phyloP scores from a whole-genome alignment of 768 basidiomycete species.

The Postia placenta region DNA sequence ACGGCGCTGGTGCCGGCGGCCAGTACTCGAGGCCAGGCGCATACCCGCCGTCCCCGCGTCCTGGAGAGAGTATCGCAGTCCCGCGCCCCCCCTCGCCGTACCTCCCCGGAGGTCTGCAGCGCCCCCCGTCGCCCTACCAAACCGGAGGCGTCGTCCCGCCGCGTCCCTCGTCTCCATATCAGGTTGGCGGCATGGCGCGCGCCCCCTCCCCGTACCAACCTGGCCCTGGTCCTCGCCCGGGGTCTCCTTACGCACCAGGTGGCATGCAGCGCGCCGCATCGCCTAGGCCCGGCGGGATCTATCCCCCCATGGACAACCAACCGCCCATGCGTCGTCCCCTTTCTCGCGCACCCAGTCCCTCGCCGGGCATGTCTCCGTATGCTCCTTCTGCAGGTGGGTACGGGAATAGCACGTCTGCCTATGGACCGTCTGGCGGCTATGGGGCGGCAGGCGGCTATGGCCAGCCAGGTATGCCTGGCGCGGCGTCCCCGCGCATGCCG shows the following conservation, averaged over 20 bases:
- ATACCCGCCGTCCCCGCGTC: slow-evolving; percentile 16
- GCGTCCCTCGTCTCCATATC: slow-evolving; percentile 17
- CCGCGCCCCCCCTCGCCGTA: slow-evolving; percentile 17
- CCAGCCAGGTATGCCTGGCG: slow-evolving; percentile 7
- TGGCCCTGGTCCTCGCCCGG: slow-evolving; percentile 22
- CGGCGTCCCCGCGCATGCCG: slow-evolving; percentile 13
- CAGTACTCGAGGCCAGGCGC: background rate
- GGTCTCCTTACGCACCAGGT: slow-evolving; percentile 27
- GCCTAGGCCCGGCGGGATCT: slow-evolving; percentile 29
- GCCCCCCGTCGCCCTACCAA: slow-evolving; percentile 12
- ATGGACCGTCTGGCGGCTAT: slow-evolving; percentile 9
- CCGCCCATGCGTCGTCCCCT: slow-evolving; percentile 25
- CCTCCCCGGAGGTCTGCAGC: slow-evolving; percentile 10
- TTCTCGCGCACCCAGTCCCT: slow-evolving; percentile 12
- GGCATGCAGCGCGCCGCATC: slow-evolving; percentile 18
- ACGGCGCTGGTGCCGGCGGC: background rate
- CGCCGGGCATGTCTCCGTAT: slow-evolving; percentile 10
- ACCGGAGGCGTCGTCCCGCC: slow-evolving; percentile 1
- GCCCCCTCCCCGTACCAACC: slow-evolving; percentile 17
- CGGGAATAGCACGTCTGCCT: background rate
- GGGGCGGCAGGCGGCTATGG: slow-evolving; percentile 7
- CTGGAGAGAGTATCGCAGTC: slow-evolving; percentile 9
- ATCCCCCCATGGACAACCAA: slow-evolving; percentile 44
- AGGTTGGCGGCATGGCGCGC: slow-evolving; percentile 11
- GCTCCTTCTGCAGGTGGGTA: slow-evolving; percentile 7